phyloP scores from a whole-genome alignment of 768 basidiomycete genomes.

The Tylopilus plumbeoviolaceoides region DNA sequence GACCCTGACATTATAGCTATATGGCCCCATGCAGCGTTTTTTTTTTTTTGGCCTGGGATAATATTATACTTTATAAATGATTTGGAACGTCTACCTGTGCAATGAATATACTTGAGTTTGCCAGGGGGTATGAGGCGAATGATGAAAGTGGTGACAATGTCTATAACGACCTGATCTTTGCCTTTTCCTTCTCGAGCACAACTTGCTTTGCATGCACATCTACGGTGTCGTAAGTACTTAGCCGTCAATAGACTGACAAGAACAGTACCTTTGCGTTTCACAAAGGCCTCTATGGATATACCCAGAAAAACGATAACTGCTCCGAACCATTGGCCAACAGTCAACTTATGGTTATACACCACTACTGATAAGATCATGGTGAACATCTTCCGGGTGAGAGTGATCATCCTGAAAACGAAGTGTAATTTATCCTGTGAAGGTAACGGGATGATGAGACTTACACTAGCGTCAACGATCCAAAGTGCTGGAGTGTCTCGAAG shows the following conservation, averaged over 20 bases:
- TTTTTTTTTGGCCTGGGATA: constrained; percentile 3
- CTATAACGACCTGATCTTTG: constrained; percentile 75
- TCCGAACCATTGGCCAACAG: constrained; percentile 88
- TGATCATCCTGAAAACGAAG: constrained; percentile 66
- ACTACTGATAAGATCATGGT: constrained; percentile 96
- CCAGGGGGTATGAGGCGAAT: constrained; percentile 11
- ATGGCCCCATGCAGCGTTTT: neutral
- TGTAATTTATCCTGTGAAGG: constrained; percentile 2
- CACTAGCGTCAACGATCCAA: constrained; percentile 87
- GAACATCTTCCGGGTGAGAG: constrained; percentile 93
- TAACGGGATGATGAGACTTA: constrained; percentile 37
- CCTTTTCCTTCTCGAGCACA: constrained; percentile 78
- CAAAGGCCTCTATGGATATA: constrained; percentile 88
- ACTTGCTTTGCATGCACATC: constrained; percentile 80
- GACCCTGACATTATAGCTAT: constrained; percentile 12
- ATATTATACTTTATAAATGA: constrained; percentile 27
- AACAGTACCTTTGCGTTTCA: constrained; percentile 77
- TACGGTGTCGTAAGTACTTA: constrained; percentile 27
- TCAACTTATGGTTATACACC: constrained; percentile 84
- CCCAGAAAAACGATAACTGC: constrained; percentile 91
- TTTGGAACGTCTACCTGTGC: constrained; percentile 10
- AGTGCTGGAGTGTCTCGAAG: constrained; percentile 91
- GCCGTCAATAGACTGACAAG: constrained; percentile 1
- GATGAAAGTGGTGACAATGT: neutral
- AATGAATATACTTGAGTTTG: constrained; percentile 14